These are phyloP conservation scores for Pachysandra terminalis DNA, from an alignment of 164 flowering plant species.

Conservation along the genomic window DNA sequence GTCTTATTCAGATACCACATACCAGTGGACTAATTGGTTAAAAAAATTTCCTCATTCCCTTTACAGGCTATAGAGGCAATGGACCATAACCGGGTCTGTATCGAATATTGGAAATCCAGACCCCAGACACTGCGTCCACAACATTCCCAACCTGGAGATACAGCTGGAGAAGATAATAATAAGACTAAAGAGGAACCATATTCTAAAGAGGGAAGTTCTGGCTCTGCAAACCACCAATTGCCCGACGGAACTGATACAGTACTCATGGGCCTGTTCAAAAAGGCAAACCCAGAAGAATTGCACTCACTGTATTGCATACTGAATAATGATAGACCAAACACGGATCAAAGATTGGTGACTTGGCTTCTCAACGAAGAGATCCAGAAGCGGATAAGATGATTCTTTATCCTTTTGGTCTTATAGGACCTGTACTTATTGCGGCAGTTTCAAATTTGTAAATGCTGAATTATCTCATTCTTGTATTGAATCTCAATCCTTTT, in stretches of 20 bases:
- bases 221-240: constrained; percentile 4
- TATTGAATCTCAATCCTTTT: background rate
- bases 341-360: constrained; percentile 23
- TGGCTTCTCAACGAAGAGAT: constrained; percentile 54
- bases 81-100: constrained; percentile 57
- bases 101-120: constrained; percentile 73
- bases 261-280: constrained; percentile 55
- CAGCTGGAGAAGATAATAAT: background rate
- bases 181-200: constrained; percentile 17
- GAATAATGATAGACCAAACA: constrained; percentile 23
- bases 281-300: constrained; percentile 67
- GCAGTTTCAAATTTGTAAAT: constrained; percentile 6
- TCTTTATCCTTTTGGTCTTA: background rate
- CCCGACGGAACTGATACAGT: constrained; percentile 25
- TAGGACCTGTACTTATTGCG: background rate
- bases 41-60: background rate
- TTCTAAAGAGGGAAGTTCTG: constrained; percentile 1
- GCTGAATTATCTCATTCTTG: constrained; percentile 3
- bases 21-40: background rate
- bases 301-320: constrained; percentile 37
- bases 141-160: constrained; percentile 17
- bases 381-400: constrained; percentile 34
- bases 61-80: constrained; percentile 53
- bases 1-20: background rate
- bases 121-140: constrained; percentile 36